Evolutionary conservation across 2,329 filamentous ascomycete species (phyloP).

Genomic region (Zasmidium cellare): DNA sequence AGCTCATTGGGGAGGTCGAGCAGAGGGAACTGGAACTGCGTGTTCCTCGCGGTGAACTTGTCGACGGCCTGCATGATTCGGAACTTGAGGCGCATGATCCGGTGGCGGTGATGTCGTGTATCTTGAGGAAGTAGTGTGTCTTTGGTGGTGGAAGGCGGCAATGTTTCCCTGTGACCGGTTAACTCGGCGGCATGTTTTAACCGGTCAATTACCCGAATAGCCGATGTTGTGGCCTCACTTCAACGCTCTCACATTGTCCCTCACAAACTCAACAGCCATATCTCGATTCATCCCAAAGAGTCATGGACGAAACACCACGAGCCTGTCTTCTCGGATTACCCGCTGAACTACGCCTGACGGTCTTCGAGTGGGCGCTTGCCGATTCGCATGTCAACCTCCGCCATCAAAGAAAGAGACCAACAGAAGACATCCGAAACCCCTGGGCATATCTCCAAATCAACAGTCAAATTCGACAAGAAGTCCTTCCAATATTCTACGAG

Average conservation of each 20-base stretch:
- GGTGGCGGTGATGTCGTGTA: background rate
- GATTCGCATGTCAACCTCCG: background rate
- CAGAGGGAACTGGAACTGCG: slow-evolving; percentile 18
- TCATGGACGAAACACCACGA: background rate
- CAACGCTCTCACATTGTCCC: background rate
- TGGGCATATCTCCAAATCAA: slow-evolving; percentile 5
- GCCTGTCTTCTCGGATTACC: slow-evolving; percentile 3
- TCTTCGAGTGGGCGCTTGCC: slow-evolving; percentile 5
- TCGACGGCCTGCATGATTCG: slow-evolving; percentile 8
- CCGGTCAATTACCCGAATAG: background rate
- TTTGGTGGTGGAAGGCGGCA: background rate
- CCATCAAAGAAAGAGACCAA: background rate
- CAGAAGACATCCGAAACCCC: background rate
- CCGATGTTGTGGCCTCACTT: background rate
- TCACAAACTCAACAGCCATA: background rate
- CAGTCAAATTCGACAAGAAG: background rate
- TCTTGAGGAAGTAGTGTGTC: background rate
- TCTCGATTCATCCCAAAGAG: too few relatives aligned
- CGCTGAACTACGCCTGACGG: slow-evolving; percentile 1
- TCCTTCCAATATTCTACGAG: background rate
- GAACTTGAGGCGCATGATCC: slow-evolving; percentile 10
- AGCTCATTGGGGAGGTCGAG: slow-evolving; percentile 26
- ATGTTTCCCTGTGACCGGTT: background rate
- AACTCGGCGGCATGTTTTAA: background rate
- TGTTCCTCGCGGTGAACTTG: slow-evolving; percentile 17